Percentiles rank a stretch among this genome's conserved stretches.
Evolutionary conservation across 176 grass and related monocot species (phyloP).

Genomic region (Oryza punctata): DNA sequence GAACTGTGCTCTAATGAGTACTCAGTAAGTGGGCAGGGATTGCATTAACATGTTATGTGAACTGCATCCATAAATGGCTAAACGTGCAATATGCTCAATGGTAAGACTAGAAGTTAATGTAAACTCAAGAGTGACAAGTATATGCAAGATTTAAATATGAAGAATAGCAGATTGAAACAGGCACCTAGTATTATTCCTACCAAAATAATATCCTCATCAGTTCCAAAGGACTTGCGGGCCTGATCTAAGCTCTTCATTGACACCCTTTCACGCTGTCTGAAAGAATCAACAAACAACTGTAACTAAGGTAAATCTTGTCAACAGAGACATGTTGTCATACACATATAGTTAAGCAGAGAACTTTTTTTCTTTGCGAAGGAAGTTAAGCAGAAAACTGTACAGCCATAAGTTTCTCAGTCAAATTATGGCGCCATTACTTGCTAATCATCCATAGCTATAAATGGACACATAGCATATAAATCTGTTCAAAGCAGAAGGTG

Average conservation of each 20-base stretch:
- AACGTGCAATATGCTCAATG: not conserved
- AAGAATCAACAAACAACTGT: conserved; percentile 6
- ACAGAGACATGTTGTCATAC: not conserved
- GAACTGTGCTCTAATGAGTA: not conserved
- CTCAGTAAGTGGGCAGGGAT: not conserved
- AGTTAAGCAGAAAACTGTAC: not conserved
- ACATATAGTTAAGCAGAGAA: conserved; percentile 4
- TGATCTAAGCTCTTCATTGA: conserved; percentile 82
- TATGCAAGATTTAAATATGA: not conserved
- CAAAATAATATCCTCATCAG: conserved; percentile 96
- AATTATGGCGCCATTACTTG: not conserved
- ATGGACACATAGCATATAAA: not conserved
- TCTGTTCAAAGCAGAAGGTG: not conserved
- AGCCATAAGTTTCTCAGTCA: not conserved
- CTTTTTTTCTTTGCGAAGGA: no score
- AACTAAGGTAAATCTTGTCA: not conserved
- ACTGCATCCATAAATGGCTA: not conserved
- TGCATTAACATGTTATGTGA: not conserved
- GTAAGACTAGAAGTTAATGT: not conserved
- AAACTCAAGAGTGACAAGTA: not conserved
- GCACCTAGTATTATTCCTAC: conserved; percentile 36
- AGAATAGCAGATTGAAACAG: not conserved
- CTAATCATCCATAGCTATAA: not conserved
- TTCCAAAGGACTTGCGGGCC: conserved; percentile 92
- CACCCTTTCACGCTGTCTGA: conserved; percentile 79